Base-by-base conservation (phyloP, 2,329 filamentous ascomycete species). In the Venturiaceae sp. region DNA sequence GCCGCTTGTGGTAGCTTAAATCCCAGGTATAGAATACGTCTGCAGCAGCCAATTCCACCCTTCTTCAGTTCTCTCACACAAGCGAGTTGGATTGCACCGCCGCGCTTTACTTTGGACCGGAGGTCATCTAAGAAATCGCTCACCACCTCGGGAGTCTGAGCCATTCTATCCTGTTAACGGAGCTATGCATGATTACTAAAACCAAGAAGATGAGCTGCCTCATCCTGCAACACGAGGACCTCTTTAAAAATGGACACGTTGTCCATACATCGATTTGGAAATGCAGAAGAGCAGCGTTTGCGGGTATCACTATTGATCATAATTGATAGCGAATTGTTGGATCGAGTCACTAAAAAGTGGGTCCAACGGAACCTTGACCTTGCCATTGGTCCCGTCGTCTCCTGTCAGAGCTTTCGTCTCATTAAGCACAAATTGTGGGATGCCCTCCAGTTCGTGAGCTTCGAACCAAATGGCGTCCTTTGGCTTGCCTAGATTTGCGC, bases 131-230 rank as follows among this genome's bases (percentile, higher is more conserved):
- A 66, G 58, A 82, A 80, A n/a, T 74, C 75, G 64, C 81, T 68
- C 0, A 80, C 77, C 0, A 75, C 79, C 64, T 76, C 68, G 0
- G 79, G 72, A 3, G 76, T 77, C 66, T 81, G 79, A 8, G 78
- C 75, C 72, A 82, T 80, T 63, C 79, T 78, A 57, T 79, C 75
- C 63, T 81, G 79, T 46, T 79, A 74, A n/a, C 72, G 71, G 66
- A 78, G 77, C 2, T 76, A 72, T n/a, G 77, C 77, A 65, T 79
- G 77, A 61, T 77, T 77, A 1, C 74, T 72, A 62, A 78, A 79
- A 3, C 76, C 77, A 16, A 80, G 67, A 55, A 80, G 63, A 47
- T 76, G 71, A 55, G 77, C 77, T 19, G 76, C 76, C 66, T 80
- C 76, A 55, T 80, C 76, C 62, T 77, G 73, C 47, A 79, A 69